Conservation (phyloP, 495 filamentous ascomycete genomes). For the Entonaema liquescens region DNA sequence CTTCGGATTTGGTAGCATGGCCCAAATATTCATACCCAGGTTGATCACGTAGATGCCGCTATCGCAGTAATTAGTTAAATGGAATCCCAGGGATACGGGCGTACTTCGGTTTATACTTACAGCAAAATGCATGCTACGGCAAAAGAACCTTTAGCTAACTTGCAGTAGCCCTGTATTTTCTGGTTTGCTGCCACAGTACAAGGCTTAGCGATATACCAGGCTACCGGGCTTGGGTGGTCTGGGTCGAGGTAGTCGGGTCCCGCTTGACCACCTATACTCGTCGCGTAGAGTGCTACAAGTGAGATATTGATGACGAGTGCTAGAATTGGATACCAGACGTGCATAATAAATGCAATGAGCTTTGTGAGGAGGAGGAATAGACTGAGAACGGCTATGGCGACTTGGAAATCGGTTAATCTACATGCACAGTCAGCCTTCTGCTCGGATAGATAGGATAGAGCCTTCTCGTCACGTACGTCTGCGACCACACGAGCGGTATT, state of each 20-base stretch:
- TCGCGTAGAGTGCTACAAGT: conserved; percentile 70
- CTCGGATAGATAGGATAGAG: conserved; percentile 12
- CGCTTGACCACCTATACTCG: conserved; percentile 75
- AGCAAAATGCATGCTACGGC: conserved; percentile 73
- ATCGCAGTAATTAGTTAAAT: background rate
- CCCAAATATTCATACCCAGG: conserved; percentile 64
- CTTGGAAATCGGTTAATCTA: conserved; percentile 82
- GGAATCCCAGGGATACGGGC: conserved; percentile 7
- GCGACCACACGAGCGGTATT: conserved; percentile 82
- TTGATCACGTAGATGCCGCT: conserved; percentile 67
- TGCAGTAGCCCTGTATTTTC: conserved; percentile 71
- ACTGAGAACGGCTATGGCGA: conserved; percentile 80
- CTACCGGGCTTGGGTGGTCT: conserved; percentile 67
- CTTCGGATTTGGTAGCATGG: conserved; percentile 66
- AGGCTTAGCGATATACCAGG: conserved; percentile 86
- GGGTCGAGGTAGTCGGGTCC: conserved; percentile 83
- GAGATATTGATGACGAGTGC: conserved; percentile 65
- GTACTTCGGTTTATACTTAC: conserved; percentile 59
- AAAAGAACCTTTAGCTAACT: conserved; percentile 79
- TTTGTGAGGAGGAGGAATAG: conserved; percentile 74
- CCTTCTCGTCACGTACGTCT: conserved; percentile 66
- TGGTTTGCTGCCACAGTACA: conserved; percentile 70
- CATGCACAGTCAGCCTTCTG: conserved; percentile 21
- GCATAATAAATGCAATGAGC: conserved; percentile 72
- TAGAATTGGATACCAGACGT: conserved; percentile 75